Base-by-base conservation (phyloP, 306 rosid species). In the Lathyrus aphaca region DNA sequence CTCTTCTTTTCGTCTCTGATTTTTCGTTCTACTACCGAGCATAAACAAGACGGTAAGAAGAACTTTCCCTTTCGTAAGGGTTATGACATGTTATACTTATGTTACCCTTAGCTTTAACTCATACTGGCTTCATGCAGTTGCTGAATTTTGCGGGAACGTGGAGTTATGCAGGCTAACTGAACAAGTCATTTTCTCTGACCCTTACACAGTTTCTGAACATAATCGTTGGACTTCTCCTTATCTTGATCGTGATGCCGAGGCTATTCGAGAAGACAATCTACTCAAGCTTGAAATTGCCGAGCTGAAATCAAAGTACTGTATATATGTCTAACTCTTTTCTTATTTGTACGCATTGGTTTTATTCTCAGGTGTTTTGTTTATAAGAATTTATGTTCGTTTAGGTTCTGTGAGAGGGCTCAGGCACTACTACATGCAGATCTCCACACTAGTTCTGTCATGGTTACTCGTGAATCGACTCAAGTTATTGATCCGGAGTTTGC, bases 141-240 rank as follows among this genome's bases (percentile, higher is more conserved):
- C 91, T 23, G 85, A 90, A 66, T 94, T 74, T 81, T 90, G 98
- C 65, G 96, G 96, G 72, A 94, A 94, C 30, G 92, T 88, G 75
- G 97, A 85, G 84, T 56, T 88, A 56, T 94, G 98, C 79, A 83
- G 97, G 81, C 98, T 72, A 69, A 94, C 98, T 15, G 98, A 81
- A 74, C 89, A 87, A 77, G 98, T 94, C n/a, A 96, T 94, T 74
- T 90, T 94, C 73, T 88, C 98, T 62, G 97, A 94, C 77, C 98
- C 98, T 13, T 94, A 90, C 61, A 88, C 83, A 74, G 85, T 86
- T 76, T 86, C 98, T 71, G 69, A 87, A 66, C 74, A 84, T 74
- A 90, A 90, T 78, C 97, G 25, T 15, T 87, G 96, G 85, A 94
- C 83, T 58, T 74, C 96, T 25, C 96, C 98, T 35, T 71, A 76